Percentiles rank a stretch among this genome's conserved stretches.
Evolutionary conservation across 2,329 filamentous ascomycete genomes (phyloP).

Genomic region (Diplodia scrobiculata): DNA sequence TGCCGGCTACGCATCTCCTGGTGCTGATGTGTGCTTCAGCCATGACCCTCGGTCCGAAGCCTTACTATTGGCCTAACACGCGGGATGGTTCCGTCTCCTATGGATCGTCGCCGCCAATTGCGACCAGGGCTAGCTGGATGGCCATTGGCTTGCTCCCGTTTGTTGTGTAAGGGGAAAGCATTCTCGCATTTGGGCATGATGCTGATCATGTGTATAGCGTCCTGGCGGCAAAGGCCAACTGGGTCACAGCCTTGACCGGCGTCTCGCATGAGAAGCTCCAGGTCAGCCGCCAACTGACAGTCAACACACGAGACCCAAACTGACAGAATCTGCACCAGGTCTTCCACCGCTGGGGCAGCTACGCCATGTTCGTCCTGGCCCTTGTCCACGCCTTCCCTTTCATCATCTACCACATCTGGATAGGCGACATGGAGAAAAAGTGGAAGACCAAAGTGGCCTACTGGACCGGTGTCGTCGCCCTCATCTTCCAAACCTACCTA

Average conservation of each 20-base stretch:
- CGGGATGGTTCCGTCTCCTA: slow-evolving; percentile 9
- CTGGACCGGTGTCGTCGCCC: slow-evolving; percentile 59
- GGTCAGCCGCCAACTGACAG: slow-evolving; percentile 33
- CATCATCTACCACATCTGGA: slow-evolving; percentile 55
- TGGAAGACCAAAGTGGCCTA: slow-evolving; percentile 54
- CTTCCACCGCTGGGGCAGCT: slow-evolving; percentile 38
- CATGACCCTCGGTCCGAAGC: slow-evolving; percentile 28
- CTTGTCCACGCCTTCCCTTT: slow-evolving; percentile 64
- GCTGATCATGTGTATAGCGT: slow-evolving; percentile 37
- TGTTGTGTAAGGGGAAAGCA: slow-evolving; percentile 32
- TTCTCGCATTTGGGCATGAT: not conserved
- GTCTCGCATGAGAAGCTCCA: slow-evolving; percentile 61
- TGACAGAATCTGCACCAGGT: slow-evolving; percentile 27
- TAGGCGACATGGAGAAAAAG: slow-evolving; percentile 52
- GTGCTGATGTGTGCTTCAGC: not conserved
- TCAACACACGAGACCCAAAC: not conserved
- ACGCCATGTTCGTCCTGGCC: slow-evolving; percentile 59
- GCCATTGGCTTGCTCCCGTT: slow-evolving; percentile 39
- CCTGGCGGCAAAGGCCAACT: slow-evolving; percentile 58
- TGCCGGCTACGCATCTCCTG: no score
- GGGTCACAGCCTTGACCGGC: slow-evolving; percentile 58
- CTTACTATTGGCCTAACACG: slow-evolving; percentile 32
- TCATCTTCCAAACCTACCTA: slow-evolving; percentile 58
- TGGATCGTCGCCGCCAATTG: slow-evolving; percentile 37
- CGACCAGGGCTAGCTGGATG: slow-evolving; percentile 39